phyloP scores from a whole-genome alignment of 352 stramenopile species.

The Phytophthora pluvialis region DNA sequence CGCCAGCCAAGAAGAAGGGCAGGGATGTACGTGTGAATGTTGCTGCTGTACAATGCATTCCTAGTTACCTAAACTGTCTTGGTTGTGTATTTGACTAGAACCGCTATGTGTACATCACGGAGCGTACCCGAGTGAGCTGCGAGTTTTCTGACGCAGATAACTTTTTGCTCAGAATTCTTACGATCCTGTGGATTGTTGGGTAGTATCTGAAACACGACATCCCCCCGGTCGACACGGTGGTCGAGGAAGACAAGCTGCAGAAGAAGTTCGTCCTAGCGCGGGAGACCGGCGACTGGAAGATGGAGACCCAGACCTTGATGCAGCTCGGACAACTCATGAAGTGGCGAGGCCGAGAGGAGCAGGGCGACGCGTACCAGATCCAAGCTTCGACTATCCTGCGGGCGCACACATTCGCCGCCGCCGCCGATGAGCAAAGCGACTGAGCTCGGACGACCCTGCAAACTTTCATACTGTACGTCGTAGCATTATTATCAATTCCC shows the following conservation, averaged over 20 bases:
- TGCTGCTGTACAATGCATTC: background rate
- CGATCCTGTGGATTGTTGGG: background rate
- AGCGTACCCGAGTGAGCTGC: slow-evolving; percentile 60
- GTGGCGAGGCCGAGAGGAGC: slow-evolving; percentile 59
- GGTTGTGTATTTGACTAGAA: slow-evolving; percentile 34
- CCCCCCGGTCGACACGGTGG: slow-evolving; percentile 68
- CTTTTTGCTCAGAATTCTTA: background rate
- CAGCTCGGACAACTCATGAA: slow-evolving; percentile 82
- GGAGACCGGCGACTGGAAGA: slow-evolving; percentile 61
- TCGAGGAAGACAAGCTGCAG: slow-evolving; percentile 75
- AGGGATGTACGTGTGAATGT: slow-evolving; percentile 30
- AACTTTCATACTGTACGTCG: background rate
- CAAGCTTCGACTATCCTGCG: slow-evolving; percentile 63
- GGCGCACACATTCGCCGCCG: slow-evolving; percentile 56
- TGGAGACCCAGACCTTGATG: slow-evolving; percentile 65
- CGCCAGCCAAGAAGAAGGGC: slow-evolving; percentile 27
- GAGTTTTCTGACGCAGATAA: background rate
- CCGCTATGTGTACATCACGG: slow-evolving; percentile 81
- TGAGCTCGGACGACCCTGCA: background rate
- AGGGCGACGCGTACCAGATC: slow-evolving; percentile 56
- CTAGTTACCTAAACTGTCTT: background rate
- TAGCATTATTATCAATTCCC: slow-evolving; percentile 2
- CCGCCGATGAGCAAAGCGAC: slow-evolving; percentile 23
- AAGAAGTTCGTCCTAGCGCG: slow-evolving; percentile 59
- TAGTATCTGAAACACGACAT: slow-evolving; percentile 79